Percentiles rank a stretch among this genome's conserved stretches.
These are phyloP conservation scores for Pyrenophora tritici-repentis DNA, from an alignment of 2,329 filamentous ascomycete species.

Conservation along the genomic window DNA sequence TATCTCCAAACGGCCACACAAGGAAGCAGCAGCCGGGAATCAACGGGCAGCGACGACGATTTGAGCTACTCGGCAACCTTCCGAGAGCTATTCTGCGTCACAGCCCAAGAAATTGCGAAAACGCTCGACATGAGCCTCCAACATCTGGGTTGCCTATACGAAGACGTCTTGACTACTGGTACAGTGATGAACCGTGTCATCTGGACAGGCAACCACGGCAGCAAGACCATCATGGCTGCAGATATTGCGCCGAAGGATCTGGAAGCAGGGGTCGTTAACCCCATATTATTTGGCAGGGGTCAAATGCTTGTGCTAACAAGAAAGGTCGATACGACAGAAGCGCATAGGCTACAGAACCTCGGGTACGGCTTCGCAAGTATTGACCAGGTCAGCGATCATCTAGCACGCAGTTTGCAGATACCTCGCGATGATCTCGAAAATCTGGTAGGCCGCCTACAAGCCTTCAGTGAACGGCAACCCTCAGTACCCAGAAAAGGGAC, in stretches of 20 bases:
- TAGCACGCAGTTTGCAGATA: constrained; percentile 77
- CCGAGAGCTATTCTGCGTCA: constrained; percentile 81
- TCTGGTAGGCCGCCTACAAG: constrained; percentile 69
- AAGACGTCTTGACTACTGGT: constrained; percentile 74
- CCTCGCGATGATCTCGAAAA: constrained; percentile 63
- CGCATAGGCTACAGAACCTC: constrained; percentile 66
- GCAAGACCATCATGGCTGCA: constrained; percentile 31
- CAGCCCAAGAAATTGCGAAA: constrained; percentile 73
- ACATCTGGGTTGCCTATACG: constrained; percentile 71
- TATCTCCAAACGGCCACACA: constrained; percentile 28
- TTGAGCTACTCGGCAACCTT: constrained; percentile 76
- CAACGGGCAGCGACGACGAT: constrained; percentile 56
- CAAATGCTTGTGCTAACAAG: constrained; percentile 82
- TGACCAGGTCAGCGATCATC: constrained; percentile 65
- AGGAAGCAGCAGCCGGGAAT: constrained; percentile 23
- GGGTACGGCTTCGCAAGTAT: constrained; percentile 75
- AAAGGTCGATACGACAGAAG: constrained; percentile 63
- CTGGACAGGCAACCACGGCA: constrained; percentile 24
- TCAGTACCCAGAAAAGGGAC: constrained; percentile 56
- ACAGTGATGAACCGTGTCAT: constrained; percentile 66
- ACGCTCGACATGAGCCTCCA: constrained; percentile 67
- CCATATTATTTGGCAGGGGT: constrained; percentile 65
- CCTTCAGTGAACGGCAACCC: constrained; percentile 47
- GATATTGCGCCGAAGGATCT: constrained; percentile 42
- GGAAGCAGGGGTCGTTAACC: constrained; percentile 44